phyloP scores from a whole-genome alignment of 306 rosid species.

The Prunus fruticosa region DNA sequence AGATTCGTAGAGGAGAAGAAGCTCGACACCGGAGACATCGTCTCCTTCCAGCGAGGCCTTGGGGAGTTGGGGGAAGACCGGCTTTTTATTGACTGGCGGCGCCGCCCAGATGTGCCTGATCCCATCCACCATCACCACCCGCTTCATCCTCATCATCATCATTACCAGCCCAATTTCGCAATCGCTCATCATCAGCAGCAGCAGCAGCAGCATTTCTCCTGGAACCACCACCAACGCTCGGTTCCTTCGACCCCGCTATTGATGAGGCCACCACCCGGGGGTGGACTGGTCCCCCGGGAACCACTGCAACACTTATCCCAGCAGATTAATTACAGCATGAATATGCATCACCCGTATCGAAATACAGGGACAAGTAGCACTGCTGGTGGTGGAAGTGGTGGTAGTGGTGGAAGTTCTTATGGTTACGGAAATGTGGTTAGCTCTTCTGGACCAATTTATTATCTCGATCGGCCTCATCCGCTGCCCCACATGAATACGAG shows the following conservation, averaged over 20 bases:
- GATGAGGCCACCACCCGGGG: conserved; percentile 29
- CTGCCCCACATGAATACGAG: conserved; percentile 6
- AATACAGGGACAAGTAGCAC: not conserved
- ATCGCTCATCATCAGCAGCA: not conserved
- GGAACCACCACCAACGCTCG: conserved; percentile 10
- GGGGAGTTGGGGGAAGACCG: conserved; percentile 50
- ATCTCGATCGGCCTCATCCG: conserved; percentile 16
- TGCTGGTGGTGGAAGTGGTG: not conserved
- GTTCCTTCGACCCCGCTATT: conserved; percentile 40
- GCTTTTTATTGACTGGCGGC: conserved; percentile 81
- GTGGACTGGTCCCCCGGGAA: not conserved
- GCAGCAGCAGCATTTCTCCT: conserved; percentile 20
- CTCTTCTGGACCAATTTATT: conserved; percentile 17
- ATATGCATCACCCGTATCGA: conserved; percentile 11
- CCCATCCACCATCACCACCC: conserved; percentile 5
- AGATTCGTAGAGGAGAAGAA: conserved; percentile 89
- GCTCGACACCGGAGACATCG: conserved; percentile 88
- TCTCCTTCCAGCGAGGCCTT: conserved; percentile 78
- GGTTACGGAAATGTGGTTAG: conserved; percentile 26
- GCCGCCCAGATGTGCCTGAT: conserved; percentile 38
- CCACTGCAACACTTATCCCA: conserved; percentile 20
- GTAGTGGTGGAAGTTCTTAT: not conserved
- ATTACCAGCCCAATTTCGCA: not conserved
- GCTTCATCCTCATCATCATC: conserved; percentile 20
- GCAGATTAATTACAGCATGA: conserved; percentile 15